phyloP scores from a whole-genome alignment of 306 rosid species.

The Trifolium fragiferum region DNA sequence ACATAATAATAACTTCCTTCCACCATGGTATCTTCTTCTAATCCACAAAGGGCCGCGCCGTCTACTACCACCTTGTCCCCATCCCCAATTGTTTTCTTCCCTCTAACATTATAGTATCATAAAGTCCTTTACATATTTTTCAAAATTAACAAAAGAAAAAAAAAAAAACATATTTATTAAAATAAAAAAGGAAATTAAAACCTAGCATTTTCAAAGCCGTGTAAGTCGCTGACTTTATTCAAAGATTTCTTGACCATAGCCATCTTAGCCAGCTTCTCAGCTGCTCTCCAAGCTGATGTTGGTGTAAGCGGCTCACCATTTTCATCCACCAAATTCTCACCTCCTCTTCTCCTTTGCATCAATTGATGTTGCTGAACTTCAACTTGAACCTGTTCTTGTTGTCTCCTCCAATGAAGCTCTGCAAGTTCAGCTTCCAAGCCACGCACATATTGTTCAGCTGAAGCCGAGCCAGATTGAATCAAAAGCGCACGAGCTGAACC shows the following conservation, averaged over 20 bases:
- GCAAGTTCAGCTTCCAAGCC: conserved; percentile 75
- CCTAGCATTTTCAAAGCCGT: conserved; percentile 92
- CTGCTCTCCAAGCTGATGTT: conserved; percentile 84
- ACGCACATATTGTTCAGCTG: conserved; percentile 53
- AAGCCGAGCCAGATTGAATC: conserved; percentile 50
- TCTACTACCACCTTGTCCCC: conserved; percentile 48
- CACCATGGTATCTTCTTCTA: conserved; percentile 16
- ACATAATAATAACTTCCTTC: conserved; percentile 4
- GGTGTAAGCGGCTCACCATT: conserved; percentile 87
- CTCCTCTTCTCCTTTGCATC: conserved; percentile 60
- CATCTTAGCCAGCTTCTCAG: conserved; percentile 82
- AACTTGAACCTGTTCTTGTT: conserved; percentile 48
- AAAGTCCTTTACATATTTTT: not conserved
- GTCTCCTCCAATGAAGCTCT: conserved; percentile 71
- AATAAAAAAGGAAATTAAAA: conserved; percentile 49
- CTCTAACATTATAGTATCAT: not conserved
- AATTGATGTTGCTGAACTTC: conserved; percentile 43
- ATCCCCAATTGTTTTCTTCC: conserved; percentile 34
- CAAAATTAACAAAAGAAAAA: not conserved
- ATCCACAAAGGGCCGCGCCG: conserved; percentile 50
- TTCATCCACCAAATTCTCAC: conserved; percentile 57
- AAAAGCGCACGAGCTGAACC: conserved; percentile 73
- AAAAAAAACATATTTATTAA: not conserved
- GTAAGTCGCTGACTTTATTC: conserved; percentile 79
- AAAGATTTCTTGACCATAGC: conserved; percentile 77